Percentiles rank a stretch among this genome's conserved stretches.
Conservation (phyloP, 495 filamentous ascomycete species). For the Aspergillus coremiiformis region DNA sequence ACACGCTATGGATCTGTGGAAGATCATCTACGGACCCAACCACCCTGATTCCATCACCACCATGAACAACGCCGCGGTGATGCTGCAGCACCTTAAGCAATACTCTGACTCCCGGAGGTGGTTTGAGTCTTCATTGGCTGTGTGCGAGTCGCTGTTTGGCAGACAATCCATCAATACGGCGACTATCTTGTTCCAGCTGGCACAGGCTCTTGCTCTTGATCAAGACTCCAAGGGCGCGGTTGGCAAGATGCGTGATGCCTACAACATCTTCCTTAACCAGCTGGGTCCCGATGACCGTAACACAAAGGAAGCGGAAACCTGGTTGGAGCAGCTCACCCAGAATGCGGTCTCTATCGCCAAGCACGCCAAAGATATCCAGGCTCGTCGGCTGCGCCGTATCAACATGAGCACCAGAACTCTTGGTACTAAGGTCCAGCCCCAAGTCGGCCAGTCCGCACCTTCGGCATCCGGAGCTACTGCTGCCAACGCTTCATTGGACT, state of each 20-base stretch:
- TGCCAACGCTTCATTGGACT: conserved; percentile 49
- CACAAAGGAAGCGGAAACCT: conserved; percentile 88
- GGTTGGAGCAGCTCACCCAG: conserved; percentile 93
- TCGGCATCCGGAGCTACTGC: conserved; percentile 36
- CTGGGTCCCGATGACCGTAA: conserved; percentile 86
- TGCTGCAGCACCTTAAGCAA: conserved; percentile 88
- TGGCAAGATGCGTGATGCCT: conserved; percentile 85
- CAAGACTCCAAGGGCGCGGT: conserved; percentile 87
- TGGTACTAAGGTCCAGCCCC: conserved; percentile 44
- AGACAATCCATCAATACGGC: conserved; percentile 83
- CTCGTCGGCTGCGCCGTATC: conserved; percentile 56
- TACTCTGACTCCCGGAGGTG: conserved; percentile 89
- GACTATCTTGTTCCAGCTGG: conserved; percentile 94
- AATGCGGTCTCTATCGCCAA: conserved; percentile 91
- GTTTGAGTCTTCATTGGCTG: conserved; percentile 86
- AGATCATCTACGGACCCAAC: conserved; percentile 85
- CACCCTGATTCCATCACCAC: conserved; percentile 98
- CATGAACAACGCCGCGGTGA: conserved; percentile 97
- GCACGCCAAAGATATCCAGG: conserved; percentile 78
- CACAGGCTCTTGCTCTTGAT: conserved; percentile 88
- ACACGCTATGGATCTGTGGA: conserved; percentile 93
- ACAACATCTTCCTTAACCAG: conserved; percentile 82
- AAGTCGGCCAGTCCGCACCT: conserved; percentile 47
- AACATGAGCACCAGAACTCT: conserved; percentile 49
- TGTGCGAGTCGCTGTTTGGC: conserved; percentile 84